Conservation (phyloP, 768 basidiomycete genomes). For the Gautieria morchelliformis region DNA sequence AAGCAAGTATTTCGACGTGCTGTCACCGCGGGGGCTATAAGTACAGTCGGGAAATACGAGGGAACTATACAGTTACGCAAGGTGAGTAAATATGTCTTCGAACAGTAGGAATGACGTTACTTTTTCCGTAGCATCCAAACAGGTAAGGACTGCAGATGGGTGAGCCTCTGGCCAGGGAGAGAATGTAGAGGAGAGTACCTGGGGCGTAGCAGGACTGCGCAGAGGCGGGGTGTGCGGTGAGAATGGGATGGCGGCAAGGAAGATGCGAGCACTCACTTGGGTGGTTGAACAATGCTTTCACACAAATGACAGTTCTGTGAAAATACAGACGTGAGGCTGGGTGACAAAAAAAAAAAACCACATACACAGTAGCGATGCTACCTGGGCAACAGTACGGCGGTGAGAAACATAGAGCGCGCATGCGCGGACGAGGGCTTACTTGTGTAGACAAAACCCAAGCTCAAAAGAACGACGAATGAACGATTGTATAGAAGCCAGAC, state of each 20-base stretch:
- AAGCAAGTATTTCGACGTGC: background rate
- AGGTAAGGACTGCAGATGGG: background rate
- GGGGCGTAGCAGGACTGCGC: background rate
- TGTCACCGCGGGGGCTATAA: background rate
- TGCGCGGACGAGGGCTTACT: background rate
- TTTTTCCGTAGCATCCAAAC: background rate
- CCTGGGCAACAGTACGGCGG: background rate
- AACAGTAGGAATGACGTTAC: background rate
- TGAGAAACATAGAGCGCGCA: background rate
- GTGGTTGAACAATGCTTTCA: conserved; percentile 1
- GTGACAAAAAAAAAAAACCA: background rate
- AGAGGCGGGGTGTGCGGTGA: background rate
- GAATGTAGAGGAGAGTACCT: background rate
- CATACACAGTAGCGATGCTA: background rate
- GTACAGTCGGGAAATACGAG: background rate
- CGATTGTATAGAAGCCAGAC: conserved; percentile 7
- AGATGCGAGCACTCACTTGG: background rate
- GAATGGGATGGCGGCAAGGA: background rate
- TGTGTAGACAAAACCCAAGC: background rate
- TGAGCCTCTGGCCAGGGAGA: background rate
- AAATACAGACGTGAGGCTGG: background rate
- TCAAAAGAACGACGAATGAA: background rate
- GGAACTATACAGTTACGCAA: conserved; percentile 4
- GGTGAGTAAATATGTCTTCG: background rate
- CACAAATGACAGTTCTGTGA: background rate